Base-by-base conservation (phyloP, 2,329 filamentous ascomycete genomes). In the Chaetomiaceae sp. region DNA sequence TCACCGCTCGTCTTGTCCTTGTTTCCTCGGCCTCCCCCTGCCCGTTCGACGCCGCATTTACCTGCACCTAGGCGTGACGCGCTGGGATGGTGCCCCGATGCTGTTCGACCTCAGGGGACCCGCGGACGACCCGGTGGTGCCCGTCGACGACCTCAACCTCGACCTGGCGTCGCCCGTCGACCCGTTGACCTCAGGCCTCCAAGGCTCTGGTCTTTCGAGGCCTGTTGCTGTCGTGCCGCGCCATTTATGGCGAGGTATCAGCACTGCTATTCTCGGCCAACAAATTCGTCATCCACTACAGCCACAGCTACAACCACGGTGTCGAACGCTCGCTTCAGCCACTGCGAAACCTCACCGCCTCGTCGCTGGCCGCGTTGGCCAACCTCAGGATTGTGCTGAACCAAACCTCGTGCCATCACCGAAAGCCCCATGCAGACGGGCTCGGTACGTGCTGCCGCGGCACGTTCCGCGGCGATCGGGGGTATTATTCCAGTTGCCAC, bases 221-320 rank as follows among this genome's bases (percentile, higher is more conserved):
- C n/a, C 20, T 48, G 12, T 17, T 48, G 25, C 35, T 34, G 9
- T 48, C 45, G 19, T 48, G 45, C 27, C 37, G 30, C 13, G 2
- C 20, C 30, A 8, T 48, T 9, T 35, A 48, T 20, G 5, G 19
- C 20, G 45, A 48, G 21, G 4, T 16, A 2, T 14, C 27, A 10
- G 20, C 38, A 20, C 20, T 48, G 17, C 31, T 48, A 1, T 42
- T 40, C 17, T 42, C 38, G 2, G 30, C 45, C 37, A 23, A 48
- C 37, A 27, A 20, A 34, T 42, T 48, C 27, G 30, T 48, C 37
- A 25, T 48, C 16, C 21, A 13, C n/a, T 48, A 41, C 45, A n/a
- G 17, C 5, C 19, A 10, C n/a, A 25, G 19, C 5, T 13, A 25
- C 13, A 16, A 14, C 25, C 35, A 30, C 27, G 6, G 10, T 6